A percentile compares a stretch with the other conserved stretches of the same genome.
These are phyloP conservation scores for Paracorniculantispora psalliotae DNA, from an alignment of 2,329 filamentous ascomycete species.

Conservation along the genomic window DNA sequence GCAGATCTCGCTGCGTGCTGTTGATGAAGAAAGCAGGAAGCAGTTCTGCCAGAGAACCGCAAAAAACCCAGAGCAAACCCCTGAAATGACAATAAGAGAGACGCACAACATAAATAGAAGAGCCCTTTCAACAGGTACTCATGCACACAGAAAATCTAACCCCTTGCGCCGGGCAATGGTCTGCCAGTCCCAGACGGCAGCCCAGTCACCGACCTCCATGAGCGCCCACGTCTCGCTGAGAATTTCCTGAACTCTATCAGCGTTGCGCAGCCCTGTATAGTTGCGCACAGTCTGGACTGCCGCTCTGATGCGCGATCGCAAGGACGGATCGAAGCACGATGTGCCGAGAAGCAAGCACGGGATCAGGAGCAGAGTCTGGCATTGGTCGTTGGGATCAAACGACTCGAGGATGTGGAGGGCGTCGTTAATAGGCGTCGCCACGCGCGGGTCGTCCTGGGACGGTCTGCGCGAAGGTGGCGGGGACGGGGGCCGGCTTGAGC, in stretches of 20 bases:
- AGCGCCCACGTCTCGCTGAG: slow-evolving; percentile 56
- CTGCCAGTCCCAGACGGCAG: slow-evolving; percentile 61
- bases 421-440: slow-evolving; percentile 52
- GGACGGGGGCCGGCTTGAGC: slow-evolving; percentile 27
- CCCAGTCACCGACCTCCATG: slow-evolving; percentile 55
- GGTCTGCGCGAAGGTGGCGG: slow-evolving; percentile 45
- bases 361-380: slow-evolving; percentile 55
- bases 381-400: slow-evolving; percentile 53
- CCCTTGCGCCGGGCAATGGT: slow-evolving; percentile 47
- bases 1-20: not conserved
- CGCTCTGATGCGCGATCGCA: slow-evolving; percentile 47
- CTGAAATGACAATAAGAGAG: too few relatives aligned
- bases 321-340: slow-evolving; percentile 49
- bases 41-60: not conserved
- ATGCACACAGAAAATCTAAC: slow-evolving; percentile 52
- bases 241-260: slow-evolving; percentile 47
- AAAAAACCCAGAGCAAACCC: not conserved
- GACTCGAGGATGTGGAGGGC: slow-evolving; percentile 50
- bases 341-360: slow-evolving; percentile 58
- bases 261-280: slow-evolving; percentile 57
- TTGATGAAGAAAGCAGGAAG: not conserved
- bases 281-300: slow-evolving; percentile 48
- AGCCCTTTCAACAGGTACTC: slow-evolving; percentile 15
- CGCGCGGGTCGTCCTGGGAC: slow-evolving; percentile 44
- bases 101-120: too few relatives aligned